Conservation (phyloP, 164 flowering plant genomes). For the Kingdonia uniflora region DNA sequence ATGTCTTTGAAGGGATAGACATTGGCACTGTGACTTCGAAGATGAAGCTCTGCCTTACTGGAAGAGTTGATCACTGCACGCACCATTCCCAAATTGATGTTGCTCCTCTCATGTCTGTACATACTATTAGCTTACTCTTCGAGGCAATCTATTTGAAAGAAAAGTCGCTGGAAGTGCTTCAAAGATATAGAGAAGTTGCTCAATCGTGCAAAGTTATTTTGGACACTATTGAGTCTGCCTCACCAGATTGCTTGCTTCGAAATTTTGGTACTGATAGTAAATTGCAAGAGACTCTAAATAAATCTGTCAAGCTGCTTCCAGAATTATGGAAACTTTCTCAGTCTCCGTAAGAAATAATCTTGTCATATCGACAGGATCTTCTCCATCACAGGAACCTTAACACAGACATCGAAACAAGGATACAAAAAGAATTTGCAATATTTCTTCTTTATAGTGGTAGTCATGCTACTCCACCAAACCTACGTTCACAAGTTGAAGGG, state of each 20-base stretch:
- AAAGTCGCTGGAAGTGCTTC: constrained; percentile 61
- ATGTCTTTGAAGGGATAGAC: constrained; percentile 91
- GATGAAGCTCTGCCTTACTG: constrained; percentile 49
- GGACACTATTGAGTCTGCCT: constrained; percentile 77
- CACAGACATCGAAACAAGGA: constrained; percentile 41
- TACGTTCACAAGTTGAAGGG: constrained; percentile 67
- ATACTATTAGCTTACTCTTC: constrained; percentile 69
- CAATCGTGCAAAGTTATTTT: constrained; percentile 69
- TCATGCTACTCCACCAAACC: constrained; percentile 75
- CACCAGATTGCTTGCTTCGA: constrained; percentile 71
- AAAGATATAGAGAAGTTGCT: constrained; percentile 62
- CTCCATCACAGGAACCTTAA: constrained; percentile 80
- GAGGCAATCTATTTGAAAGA: constrained; percentile 89
- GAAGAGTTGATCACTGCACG: constrained; percentile 39
- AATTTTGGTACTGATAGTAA: constrained; percentile 48
- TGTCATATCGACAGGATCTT: constrained; percentile 65
- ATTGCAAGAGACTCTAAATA: constrained; percentile 62
- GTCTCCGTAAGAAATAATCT: constrained; percentile 47
- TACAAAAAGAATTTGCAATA: constrained; percentile 76
- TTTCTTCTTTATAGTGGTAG: constrained; percentile 79
- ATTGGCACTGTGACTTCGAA: constrained; percentile 57
- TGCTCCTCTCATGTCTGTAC: constrained; percentile 66
- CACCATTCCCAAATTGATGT: constrained; percentile 52
- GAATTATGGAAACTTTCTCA: constrained; percentile 70
- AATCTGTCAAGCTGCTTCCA: constrained; percentile 82